These are phyloP conservation scores for Penicillium sp. DNA, from an alignment of 2,329 filamentous ascomycete species.

Conservation along the genomic window DNA sequence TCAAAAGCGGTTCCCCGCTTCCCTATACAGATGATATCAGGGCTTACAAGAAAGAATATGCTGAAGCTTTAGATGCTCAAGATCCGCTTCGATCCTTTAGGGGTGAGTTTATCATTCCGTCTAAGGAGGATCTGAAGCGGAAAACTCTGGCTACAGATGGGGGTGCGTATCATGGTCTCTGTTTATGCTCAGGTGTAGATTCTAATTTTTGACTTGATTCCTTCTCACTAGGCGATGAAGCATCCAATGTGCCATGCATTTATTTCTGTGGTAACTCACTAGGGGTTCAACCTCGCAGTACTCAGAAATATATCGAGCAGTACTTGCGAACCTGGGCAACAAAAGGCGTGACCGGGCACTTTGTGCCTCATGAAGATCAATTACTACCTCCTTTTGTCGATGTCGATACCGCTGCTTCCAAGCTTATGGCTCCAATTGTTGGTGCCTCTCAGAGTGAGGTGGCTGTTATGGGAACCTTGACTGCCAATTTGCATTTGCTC, in stretches of 20 bases:
- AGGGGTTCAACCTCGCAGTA: constrained; percentile 73
- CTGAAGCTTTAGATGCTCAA: constrained; percentile 56
- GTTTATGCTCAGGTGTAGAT: no score
- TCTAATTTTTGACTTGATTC: neutral
- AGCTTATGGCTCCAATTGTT: constrained; percentile 69
- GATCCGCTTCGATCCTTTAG: constrained; percentile 63
- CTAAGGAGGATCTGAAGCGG: constrained; percentile 67
- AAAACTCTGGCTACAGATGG: constrained; percentile 51
- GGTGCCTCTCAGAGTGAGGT: constrained; percentile 72
- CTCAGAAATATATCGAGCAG: constrained; percentile 63
- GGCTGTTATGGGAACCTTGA: constrained; percentile 85
- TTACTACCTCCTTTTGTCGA: constrained; percentile 72
- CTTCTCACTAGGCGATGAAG: constrained; percentile 26
- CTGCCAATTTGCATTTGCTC: constrained; percentile 75
- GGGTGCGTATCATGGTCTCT: constrained; percentile 19
- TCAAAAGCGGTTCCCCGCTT: constrained; percentile 31
- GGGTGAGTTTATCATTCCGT: constrained; percentile 74
- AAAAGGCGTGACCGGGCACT: constrained; percentile 83
- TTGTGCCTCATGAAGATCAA: constrained; percentile 65
- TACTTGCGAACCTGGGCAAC: constrained; percentile 82
- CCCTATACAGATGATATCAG: constrained; percentile 34
- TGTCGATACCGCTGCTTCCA: constrained; percentile 71
- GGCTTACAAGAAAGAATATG: constrained; percentile 40
- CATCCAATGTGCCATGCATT: constrained; percentile 54
- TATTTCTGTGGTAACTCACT: constrained; percentile 92